Percentiles rank a stretch among this genome's conserved stretches.
Conservation (phyloP, 768 basidiomycete genomes). For the Tylopilus vinaceipallidus region DNA sequence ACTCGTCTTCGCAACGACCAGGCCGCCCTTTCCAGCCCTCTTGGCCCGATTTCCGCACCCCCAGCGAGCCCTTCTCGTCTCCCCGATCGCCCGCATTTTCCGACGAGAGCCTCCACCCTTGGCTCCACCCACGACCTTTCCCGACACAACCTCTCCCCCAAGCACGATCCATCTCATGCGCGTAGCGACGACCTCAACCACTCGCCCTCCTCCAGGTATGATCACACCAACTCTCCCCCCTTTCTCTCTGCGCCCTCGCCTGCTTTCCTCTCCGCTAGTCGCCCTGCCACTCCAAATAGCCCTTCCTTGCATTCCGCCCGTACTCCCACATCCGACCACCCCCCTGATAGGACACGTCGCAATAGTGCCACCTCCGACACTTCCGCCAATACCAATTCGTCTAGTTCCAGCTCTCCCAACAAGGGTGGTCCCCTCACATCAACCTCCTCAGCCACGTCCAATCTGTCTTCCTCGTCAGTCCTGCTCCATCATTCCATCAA, state of each 20-base stretch:
- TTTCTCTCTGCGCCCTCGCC: slow-evolving; percentile 45
- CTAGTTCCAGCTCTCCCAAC: slow-evolving; percentile 39
- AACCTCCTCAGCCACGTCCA: slow-evolving; percentile 52
- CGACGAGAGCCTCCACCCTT: slow-evolving; percentile 65
- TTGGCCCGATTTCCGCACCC: slow-evolving; percentile 35
- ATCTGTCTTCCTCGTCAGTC: slow-evolving; percentile 59
- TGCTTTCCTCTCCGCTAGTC: slow-evolving; percentile 51
- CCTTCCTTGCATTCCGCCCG: slow-evolving; percentile 43
- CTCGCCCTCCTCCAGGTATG: slow-evolving; percentile 16
- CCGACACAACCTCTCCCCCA: slow-evolving; percentile 42
- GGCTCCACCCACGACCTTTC: slow-evolving; percentile 52
- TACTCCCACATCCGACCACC: slow-evolving; percentile 54
- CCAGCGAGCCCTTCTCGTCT: slow-evolving; percentile 37
- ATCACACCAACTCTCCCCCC: slow-evolving; percentile 8
- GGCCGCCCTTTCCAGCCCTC: slow-evolving; percentile 2
- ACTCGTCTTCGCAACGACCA: slow-evolving; percentile 29
- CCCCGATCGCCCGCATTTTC: slow-evolving; percentile 52
- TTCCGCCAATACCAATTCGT: slow-evolving; percentile 56
- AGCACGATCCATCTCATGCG: slow-evolving; percentile 44
- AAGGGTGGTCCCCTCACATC: slow-evolving; percentile 49
- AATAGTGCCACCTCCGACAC: slow-evolving; percentile 48
- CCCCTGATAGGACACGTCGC: slow-evolving; percentile 46
- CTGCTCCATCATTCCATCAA: slow-evolving; percentile 8
- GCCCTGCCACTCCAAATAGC: slow-evolving; percentile 58
- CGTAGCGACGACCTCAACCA: slow-evolving; percentile 74